Conservation (phyloP, 2,329 filamentous ascomycete genomes). For the Gnomoniopsis smithogilvyi region DNA sequence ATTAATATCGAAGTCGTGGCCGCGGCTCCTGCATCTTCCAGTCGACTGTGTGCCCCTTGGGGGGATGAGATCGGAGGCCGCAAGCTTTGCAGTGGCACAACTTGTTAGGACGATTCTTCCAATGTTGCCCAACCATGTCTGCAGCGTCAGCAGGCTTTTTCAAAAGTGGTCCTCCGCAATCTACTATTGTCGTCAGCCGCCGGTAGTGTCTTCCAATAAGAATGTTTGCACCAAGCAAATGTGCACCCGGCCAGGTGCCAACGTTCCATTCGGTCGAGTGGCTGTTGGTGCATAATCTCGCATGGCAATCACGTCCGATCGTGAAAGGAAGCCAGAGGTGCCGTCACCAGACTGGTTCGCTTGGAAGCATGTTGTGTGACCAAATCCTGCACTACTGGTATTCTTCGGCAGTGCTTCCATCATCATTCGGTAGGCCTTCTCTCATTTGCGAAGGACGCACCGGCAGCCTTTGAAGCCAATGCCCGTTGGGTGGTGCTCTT, state of each 20-base stretch:
- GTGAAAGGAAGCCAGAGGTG: background rate
- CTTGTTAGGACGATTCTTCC: too few species aligned
- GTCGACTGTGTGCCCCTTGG: background rate
- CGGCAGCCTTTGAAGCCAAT: background rate
- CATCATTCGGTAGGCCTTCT: background rate
- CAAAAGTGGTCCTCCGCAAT: background rate
- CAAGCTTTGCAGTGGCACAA: background rate
- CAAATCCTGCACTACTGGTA: background rate
- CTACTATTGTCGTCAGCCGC: background rate
- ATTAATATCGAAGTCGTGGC: too few species aligned
- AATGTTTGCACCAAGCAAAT: background rate
- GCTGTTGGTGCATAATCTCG: slow-evolving; percentile 2
- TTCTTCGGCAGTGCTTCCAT: background rate
- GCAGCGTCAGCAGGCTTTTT: background rate
- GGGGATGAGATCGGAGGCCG: background rate
- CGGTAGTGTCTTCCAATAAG: background rate
- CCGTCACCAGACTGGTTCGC: background rate
- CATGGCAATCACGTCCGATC: background rate
- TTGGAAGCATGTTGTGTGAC: background rate
- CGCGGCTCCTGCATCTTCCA: too few species aligned
- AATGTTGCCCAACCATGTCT: background rate
- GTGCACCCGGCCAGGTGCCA: background rate
- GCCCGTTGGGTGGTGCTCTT: background rate
- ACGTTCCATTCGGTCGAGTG: background rate
- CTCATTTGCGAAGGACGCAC: background rate